Evolutionary conservation across 805 yeast genomes (phyloP), one percentile per base, ranked within the genome.

Genomic region (Pichia membranifaciens): DNA sequence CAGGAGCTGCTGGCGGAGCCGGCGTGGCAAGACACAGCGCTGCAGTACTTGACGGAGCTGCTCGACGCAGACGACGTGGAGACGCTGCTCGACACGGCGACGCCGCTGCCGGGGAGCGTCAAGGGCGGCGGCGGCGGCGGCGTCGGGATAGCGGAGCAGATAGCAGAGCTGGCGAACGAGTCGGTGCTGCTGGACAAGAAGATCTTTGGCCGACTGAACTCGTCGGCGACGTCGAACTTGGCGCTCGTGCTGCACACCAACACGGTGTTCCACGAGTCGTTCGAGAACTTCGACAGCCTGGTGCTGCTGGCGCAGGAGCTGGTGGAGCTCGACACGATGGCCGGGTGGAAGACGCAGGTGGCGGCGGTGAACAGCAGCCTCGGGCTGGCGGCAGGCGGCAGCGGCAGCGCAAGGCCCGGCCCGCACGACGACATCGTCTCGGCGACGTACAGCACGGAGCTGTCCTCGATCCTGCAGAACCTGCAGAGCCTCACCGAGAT

Each of bases 401-500:
- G 29, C 29, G 32, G 25, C 15, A 31, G 22, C 28, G n/a, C n/a
- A n/a, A n/a, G n/a, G n/a, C n/a, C n/a, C n/a, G n/a, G n/a, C n/a
- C n/a, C n/a, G n/a, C n/a, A n/a, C 16, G 18, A 9, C 36, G 36
- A 36, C 22, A 16, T 16, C 20, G 13, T 18, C 15, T 12, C 22
- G 12, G 22, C 18, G 2, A 36, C 18, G 18, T 36, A 33, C 28
- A 33, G 40, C 32, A 37, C 38, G 12, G 43, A 42, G 20, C 29
- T 49, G 13, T 71, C 72, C 3, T 53, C 58, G 4, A 73, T 82
- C 25, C 66, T 81, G 37, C 73, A 74, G 41, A 82, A 84, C 54
- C 75, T 88, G 58, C 89, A 83, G 51, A 77, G 81, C 35, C 72
- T 90, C 10, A 75, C 84, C 51, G 96, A 87, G 56, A 74, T 90